Conservation (phyloP, 2,329 filamentous ascomycete species). For the Colletotrichum musicola region DNA sequence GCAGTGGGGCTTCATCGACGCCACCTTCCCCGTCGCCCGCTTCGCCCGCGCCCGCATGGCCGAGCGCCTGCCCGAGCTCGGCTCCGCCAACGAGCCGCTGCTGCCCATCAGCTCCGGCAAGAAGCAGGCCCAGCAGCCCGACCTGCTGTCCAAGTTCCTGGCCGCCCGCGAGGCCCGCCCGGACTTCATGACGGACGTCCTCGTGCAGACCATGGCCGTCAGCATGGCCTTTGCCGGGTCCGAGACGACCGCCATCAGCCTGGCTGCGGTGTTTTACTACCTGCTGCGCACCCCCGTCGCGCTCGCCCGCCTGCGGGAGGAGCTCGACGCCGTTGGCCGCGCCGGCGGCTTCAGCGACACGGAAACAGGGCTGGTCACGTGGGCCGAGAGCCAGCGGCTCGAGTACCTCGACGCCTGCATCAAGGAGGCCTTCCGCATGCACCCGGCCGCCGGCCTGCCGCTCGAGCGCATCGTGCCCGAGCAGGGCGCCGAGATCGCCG, state of each 20-base stretch:
- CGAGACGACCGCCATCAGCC: constrained; percentile 83
- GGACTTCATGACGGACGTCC: constrained; percentile 77
- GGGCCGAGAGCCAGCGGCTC: constrained; percentile 76
- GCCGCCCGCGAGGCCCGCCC: constrained; percentile 75
- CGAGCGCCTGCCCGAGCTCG: constrained; percentile 68
- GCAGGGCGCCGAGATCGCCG: constrained; percentile 73
- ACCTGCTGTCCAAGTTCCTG: constrained; percentile 80
- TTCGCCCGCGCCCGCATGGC: constrained; percentile 77
- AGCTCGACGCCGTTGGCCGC: constrained; percentile 71
- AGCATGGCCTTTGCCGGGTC: constrained; percentile 81
- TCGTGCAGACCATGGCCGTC: constrained; percentile 79
- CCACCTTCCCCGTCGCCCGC: constrained; percentile 78
- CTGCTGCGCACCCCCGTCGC: constrained; percentile 72
- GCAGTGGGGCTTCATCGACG: constrained; percentile 74
- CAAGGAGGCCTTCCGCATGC: constrained; percentile 82
- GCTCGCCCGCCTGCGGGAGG: constrained; percentile 67
- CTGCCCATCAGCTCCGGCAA: constrained; percentile 53
- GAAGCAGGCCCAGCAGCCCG: constrained; percentile 58
- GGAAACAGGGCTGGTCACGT: constrained; percentile 74
- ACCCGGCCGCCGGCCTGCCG: constrained; percentile 79
- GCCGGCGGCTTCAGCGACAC: constrained; percentile 63
- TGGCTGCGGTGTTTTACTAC: constrained; percentile 80
- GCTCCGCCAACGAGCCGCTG: constrained; percentile 48
- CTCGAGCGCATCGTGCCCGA: constrained; percentile 80
- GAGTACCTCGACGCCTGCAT: constrained; percentile 83